Conservation (phyloP, 2,329 filamentous ascomycete genomes). For the Alternaria hordeiaustralica region DNA sequence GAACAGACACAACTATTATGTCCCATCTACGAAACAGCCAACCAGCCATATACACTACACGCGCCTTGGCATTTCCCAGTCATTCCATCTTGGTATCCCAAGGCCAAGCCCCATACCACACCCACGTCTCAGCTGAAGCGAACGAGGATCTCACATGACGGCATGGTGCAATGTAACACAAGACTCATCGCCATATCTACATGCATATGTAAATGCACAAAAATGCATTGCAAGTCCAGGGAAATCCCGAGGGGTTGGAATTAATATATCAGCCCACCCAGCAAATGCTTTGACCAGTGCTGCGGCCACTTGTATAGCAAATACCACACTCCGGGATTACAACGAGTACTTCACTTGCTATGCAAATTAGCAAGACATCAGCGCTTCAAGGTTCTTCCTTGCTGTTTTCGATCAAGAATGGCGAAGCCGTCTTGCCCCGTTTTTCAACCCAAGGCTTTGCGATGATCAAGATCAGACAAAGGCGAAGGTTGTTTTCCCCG, state of each 20-base stretch:
- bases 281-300: neutral
- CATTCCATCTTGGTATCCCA: neutral
- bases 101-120: neutral
- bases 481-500: conserved; percentile 1
- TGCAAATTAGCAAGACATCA: neutral
- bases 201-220: neutral
- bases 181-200: neutral
- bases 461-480: neutral
- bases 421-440: neutral
- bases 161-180: neutral
- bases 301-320: neutral
- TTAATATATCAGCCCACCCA: neutral
- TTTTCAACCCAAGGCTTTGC: neutral
- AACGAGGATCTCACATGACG: neutral
- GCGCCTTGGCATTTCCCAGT: neutral
- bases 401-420: neutral
- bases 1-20: neutral
- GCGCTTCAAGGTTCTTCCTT: neutral
- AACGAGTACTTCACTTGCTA: neutral
- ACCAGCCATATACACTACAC: neutral
- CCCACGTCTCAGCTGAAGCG: neutral
- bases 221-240: neutral
- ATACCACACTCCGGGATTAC: neutral
- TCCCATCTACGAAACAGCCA: neutral
- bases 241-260: neutral